A percentile compares a stretch with the other conserved stretches of the same genome.
Evolutionary conservation across 371 early-diverging fungal species (phyloP).

Genomic region (Dinochytrium kinnereticum): DNA sequence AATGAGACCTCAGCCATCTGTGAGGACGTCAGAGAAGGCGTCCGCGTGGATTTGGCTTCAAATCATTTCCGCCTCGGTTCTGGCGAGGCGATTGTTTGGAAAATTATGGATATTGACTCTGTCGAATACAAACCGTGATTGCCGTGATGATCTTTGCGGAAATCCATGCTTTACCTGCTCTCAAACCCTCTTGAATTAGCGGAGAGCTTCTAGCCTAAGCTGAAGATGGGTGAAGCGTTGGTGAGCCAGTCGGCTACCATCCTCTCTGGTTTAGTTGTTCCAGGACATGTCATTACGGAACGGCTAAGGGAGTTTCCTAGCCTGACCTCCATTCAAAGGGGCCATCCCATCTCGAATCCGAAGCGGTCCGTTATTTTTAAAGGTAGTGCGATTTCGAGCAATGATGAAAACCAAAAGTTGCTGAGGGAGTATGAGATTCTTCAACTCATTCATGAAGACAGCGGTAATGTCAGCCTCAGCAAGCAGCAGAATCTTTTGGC

Average conservation of each 20-base stretch:
- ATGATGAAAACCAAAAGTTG: constrained; percentile 35
- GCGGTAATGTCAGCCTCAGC: not conserved
- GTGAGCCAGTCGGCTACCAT: not conserved
- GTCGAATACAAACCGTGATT: not conserved
- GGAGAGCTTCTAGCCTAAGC: not conserved
- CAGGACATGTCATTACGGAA: not conserved
- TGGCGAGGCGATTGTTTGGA: not conserved
- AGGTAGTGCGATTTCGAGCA: constrained; percentile 32
- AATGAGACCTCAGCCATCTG: not conserved
- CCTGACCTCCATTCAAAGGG: constrained; percentile 29
- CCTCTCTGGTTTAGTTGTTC: not conserved
- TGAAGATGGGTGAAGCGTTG: not conserved
- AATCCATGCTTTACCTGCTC: too few relatives aligned
- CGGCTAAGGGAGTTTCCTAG: not conserved
- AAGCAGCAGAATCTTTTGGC: not conserved
- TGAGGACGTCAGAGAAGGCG: not conserved
- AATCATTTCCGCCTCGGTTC: not conserved
- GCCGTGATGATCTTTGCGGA: not conserved
- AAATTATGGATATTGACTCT: not conserved
- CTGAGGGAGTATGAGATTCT: constrained; percentile 45
- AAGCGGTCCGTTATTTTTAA: constrained; percentile 44
- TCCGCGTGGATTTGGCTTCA: not conserved
- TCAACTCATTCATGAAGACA: constrained; percentile 27
- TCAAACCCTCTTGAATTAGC: too few relatives aligned
- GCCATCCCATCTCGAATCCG: constrained; percentile 20